These are phyloP conservation scores for Metschnikowia aberdeeniae DNA, from an alignment of 805 yeast genomes.

Conservation along the genomic window DNA sequence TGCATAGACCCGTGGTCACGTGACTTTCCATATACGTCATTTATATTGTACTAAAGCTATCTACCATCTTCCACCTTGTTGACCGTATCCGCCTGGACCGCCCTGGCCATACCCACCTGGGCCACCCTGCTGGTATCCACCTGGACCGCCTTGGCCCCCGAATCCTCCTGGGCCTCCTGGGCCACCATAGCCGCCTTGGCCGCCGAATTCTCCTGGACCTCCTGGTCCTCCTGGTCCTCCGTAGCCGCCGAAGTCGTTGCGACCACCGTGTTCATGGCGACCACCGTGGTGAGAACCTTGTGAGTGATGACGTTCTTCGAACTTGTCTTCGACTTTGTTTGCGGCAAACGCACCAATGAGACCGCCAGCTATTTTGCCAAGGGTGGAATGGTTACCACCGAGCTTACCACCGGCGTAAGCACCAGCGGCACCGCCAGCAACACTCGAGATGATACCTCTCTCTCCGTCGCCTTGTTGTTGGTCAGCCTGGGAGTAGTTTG, in stretches of 20 bases:
- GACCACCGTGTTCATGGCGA: background rate
- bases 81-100: conserved; percentile 11
- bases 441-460: conserved; percentile 24
- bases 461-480: conserved; percentile 21
- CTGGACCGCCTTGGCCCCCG: conserved; percentile 15
- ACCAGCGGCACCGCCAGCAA: conserved; percentile 32
- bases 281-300: conserved; percentile 1
- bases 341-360: conserved; percentile 53
- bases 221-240: conserved; percentile 9
- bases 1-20: background rate
- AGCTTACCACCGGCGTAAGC: conserved; percentile 34
- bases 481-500: conserved; percentile 10
- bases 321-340: conserved; percentile 43
- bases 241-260: conserved; percentile 2
- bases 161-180: conserved; percentile 8
- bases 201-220: conserved; percentile 8
- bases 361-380: conserved; percentile 51
- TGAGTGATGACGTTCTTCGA: conserved; percentile 22
- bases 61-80: conserved; percentile 12
- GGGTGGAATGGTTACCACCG: conserved; percentile 31
- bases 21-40: too few species aligned
- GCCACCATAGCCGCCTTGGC: conserved; percentile 11
- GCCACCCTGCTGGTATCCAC: conserved; percentile 12
- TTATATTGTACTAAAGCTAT: background rate
- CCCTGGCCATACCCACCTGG: conserved; percentile 11